Conservation (phyloP, 2,329 filamentous ascomycete species). For the Phyllosticta ampelicida region DNA sequence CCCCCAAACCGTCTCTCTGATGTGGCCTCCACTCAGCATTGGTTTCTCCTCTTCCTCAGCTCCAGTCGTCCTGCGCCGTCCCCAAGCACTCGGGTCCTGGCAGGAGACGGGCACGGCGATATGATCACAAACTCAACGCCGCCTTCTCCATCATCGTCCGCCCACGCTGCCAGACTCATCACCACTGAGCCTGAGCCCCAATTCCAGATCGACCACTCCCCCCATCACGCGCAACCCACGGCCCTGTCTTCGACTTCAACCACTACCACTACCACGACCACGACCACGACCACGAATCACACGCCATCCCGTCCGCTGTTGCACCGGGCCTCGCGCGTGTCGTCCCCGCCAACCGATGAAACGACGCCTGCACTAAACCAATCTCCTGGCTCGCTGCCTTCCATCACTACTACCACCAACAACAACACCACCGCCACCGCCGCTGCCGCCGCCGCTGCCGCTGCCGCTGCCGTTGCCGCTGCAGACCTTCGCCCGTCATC, state of each 20-base stretch:
- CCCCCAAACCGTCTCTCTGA: slow-evolving; percentile 10
- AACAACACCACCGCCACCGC: not conserved
- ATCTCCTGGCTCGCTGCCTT: not conserved
- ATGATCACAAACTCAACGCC: slow-evolving; percentile 10
- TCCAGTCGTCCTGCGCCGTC: slow-evolving; percentile 8
- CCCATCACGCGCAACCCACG: no score
- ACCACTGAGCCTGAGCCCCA: not conserved
- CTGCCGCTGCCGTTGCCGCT: slow-evolving; percentile 3
- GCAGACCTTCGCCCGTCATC: not conserved
- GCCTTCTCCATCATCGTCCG: slow-evolving; percentile 4
- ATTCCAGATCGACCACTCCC: no score
- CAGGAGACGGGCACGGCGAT: slow-evolving; percentile 11
- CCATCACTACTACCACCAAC: no score
- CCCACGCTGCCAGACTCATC: not conserved
- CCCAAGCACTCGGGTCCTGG: slow-evolving; percentile 7
- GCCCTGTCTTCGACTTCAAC: slow-evolving; percentile 1
- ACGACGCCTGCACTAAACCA: slow-evolving; percentile 6
- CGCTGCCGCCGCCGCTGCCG: not conserved
- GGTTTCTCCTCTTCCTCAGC: slow-evolving; percentile 6
- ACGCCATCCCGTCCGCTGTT: slow-evolving; percentile 20
- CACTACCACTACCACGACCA: not conserved
- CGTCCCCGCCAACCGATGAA: slow-evolving; percentile 9
- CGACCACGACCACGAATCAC: not conserved
- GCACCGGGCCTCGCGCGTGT: slow-evolving; percentile 19
- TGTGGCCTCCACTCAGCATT: slow-evolving; percentile 11